phyloP scores from a whole-genome alignment of 768 basidiomycete genomes.

The Trametes coccinea region DNA sequence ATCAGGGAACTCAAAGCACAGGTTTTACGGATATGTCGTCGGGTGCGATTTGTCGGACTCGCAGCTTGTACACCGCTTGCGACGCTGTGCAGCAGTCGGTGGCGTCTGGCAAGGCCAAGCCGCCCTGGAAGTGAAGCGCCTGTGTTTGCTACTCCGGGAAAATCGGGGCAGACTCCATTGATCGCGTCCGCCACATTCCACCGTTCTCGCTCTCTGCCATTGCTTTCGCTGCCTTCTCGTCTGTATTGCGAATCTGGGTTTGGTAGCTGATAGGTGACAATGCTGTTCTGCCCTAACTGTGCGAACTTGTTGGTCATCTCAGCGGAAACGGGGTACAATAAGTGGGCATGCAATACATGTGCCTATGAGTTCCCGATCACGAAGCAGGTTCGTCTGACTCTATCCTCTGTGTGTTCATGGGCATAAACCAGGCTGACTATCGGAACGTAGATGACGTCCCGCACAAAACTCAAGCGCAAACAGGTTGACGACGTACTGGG shows the following conservation, averaged over 20 bases:
- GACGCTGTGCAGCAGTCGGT: no score
- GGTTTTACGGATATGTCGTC: no score
- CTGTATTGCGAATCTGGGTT: not conserved
- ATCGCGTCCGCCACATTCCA: no score
- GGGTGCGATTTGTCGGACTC: no score
- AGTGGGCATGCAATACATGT: constrained; percentile 92
- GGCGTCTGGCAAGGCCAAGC: not conserved
- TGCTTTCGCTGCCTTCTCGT: not conserved
- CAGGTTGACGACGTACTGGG: constrained; percentile 95
- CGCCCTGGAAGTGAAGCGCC: not conserved
- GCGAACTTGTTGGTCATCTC: constrained; percentile 84
- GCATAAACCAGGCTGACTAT: no score
- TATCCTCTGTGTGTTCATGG: no score
- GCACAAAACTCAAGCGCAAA: constrained; percentile 85
- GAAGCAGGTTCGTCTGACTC: constrained; percentile 58
- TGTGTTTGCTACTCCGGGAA: not conserved
- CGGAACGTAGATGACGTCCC: constrained; percentile 76
- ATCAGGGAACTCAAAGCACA: no score
- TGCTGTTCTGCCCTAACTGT: constrained; percentile 96
- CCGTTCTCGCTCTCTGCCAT: not conserved
- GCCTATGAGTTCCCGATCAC: constrained; percentile 94
- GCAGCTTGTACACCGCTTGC: no score
- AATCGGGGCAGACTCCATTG: not conserved
- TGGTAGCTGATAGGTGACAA: constrained; percentile 28
- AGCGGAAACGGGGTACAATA: constrained; percentile 77